phyloP scores from a whole-genome alignment of 1,139 yeast genomes.

The Lizanozyma gosingica region DNA sequence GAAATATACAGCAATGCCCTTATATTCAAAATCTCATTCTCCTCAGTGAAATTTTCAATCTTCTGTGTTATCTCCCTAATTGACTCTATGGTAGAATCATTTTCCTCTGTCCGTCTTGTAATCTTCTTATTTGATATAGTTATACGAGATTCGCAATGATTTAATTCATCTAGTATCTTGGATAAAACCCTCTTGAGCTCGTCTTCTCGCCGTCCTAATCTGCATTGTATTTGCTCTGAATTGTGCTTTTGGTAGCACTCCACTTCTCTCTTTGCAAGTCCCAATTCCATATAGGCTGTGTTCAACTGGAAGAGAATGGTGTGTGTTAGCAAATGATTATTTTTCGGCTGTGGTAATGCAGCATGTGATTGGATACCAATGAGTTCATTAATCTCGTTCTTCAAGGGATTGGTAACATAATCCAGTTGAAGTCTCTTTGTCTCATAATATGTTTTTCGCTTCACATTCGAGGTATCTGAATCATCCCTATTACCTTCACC shows the following conservation, averaged over 20 bases:
- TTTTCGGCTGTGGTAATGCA: conserved; percentile 14
- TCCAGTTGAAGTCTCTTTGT: conserved; percentile 60
- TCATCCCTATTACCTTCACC: conserved; percentile 13
- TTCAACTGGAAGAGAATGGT: conserved; percentile 28
- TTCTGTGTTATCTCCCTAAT: conserved; percentile 14
- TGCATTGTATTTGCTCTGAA: conserved; percentile 15
- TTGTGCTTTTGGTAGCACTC: conserved; percentile 16
- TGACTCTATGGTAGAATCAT: conserved; percentile 15
- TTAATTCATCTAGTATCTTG: conserved; percentile 24
- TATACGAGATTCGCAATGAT: conserved; percentile 30
- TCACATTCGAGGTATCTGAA: conserved; percentile 6
- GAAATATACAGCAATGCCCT: conserved; percentile 12
- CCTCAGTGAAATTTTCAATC: conserved; percentile 12
- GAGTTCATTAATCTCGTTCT: conserved; percentile 44
- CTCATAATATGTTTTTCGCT: conserved; percentile 40
- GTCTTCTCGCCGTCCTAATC: conserved; percentile 23
- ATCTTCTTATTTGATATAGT: conserved; percentile 33
- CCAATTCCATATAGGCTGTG: conserved; percentile 19
- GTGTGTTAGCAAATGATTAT: conserved; percentile 22
- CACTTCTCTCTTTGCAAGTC: conserved; percentile 20
- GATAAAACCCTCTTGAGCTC: conserved; percentile 22
- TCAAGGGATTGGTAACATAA: conserved; percentile 58
- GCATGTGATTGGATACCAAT: conserved; percentile 46
- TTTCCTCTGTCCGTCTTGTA: conserved; percentile 25
- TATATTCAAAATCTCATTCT: conserved; percentile 12